Evolutionary conservation across 257 asterid genomes (phyloP), one percentile per base, ranked within the genome.

Genomic region (Lycium ferocissimum): DNA sequence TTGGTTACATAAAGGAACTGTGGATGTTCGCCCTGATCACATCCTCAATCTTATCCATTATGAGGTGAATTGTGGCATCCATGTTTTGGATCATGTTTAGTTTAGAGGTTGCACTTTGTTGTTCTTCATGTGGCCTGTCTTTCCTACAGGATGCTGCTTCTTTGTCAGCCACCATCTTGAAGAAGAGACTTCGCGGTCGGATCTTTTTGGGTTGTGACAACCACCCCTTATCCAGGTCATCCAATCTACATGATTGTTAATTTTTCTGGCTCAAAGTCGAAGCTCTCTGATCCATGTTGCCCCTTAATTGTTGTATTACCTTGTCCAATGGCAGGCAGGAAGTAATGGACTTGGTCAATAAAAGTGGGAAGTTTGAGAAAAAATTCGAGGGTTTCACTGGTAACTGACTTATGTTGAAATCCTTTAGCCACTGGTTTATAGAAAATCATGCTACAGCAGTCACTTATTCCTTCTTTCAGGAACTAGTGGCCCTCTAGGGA

Each of bases 121-220:
- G 26, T 35, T 43, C 83, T 57, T 70, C 20, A 17, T 61, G 51
- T n/a, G 79, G 35, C 7, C 70, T 1, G 5, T 38, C 37, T 43
- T 35, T 71, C 80, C 45, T 85, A 81, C 84, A 94, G 98, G 98
- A 96, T 91, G 98, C 99, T 70, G 99, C 98, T 87, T 93, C 93
- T 17, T 92, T 96, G 79, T 90, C 98, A 57, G 84, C 91, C 56
- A 73, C 91, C 86, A 93, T 94, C 87, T 88, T 96, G 87, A 89
- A 90, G 89, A 93, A 91, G 97, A 93, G 91, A 84, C 89, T 86
- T 1, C 91, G 91, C 56, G 87, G 93, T 84, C 91, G 83, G 82
- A 91, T 90, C 89, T 91, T 94, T 86, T 92, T 94, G 80, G 99
- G 99, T 67, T 94, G 98, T 84, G 98, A 96, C 87, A 96, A 94